phyloP scores from a whole-genome alignment of 441 rosid species.

The Populus trichocarpa region DNA sequence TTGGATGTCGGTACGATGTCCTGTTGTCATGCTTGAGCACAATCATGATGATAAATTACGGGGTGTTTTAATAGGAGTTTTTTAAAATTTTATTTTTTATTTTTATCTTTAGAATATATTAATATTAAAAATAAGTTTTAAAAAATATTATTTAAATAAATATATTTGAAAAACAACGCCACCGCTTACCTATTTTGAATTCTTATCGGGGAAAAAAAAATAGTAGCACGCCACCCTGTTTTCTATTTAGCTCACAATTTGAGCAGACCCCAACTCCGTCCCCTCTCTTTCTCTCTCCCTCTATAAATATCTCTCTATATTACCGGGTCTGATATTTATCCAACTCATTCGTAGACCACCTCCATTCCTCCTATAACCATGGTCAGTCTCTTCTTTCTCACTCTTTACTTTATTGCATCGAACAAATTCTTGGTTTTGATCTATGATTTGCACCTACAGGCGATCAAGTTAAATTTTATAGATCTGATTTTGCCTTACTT shows the following conservation, averaged over 20 bases:
- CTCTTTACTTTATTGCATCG: not conserved
- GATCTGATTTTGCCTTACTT: conserved; percentile 2
- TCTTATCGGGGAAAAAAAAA: not conserved
- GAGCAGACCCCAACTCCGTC: not conserved
- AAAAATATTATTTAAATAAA: too few relatives aligned
- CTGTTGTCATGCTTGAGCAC: too few relatives aligned
- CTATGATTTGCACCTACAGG: conserved; percentile 1
- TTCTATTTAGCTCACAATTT: not conserved
- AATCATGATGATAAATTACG: too few relatives aligned
- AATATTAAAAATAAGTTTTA: too few relatives aligned
- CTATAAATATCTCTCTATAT: not conserved
- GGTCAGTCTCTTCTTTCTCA: conserved; percentile 15
- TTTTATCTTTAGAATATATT: too few relatives aligned
- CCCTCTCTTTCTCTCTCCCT: not conserved
- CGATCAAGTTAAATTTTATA: not conserved
- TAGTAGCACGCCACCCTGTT: not conserved
- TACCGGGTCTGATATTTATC: not conserved
- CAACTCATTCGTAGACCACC: not conserved
- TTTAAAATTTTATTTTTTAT: too few relatives aligned
- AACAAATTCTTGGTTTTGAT: not conserved
- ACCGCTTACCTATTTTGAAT: not conserved
- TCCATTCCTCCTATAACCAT: conserved; percentile 10
- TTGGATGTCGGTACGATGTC: too few relatives aligned
- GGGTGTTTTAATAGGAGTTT: too few relatives aligned
- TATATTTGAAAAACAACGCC: too few relatives aligned